phyloP scores from a whole-genome alignment of 73 alveolate genomes.

The Tetrahymena malaccensis region DNA sequence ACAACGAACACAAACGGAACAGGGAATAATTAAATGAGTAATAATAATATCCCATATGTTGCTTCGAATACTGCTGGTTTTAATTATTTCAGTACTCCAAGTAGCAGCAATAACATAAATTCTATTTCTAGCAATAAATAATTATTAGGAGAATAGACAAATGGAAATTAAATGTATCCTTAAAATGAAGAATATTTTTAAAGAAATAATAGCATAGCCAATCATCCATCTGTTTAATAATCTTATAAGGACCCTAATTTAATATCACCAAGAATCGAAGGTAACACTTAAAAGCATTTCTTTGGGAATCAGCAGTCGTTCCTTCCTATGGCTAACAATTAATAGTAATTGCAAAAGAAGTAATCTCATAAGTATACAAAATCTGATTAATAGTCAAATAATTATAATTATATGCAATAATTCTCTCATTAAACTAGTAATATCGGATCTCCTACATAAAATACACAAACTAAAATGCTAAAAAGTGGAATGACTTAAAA shows the following conservation, averaged over 20 bases:
- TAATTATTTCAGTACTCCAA: neutral
- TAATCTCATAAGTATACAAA: neutral
- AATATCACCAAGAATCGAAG: neutral
- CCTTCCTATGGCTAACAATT: neutral
- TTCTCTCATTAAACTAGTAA: neutral
- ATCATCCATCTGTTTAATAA: neutral
- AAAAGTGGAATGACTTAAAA: neutral
- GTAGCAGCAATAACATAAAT: neutral
- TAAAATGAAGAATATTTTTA: neutral
- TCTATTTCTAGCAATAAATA: neutral
- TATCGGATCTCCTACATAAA: neutral
- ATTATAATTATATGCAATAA: neutral
- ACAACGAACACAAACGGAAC: neutral
- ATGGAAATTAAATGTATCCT: neutral
- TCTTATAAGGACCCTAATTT: neutral
- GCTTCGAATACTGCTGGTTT: neutral
- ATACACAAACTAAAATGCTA: neutral
- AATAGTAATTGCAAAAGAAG: neutral
- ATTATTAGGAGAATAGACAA: neutral
- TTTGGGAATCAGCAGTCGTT: neutral
- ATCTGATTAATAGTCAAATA: neutral
- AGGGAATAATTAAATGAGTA: neutral
- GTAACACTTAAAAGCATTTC: neutral
- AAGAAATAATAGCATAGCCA: neutral
- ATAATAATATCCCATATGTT: neutral